Evolutionary conservation across 106 monocot species (phyloP).

Genomic region (Allium fistulosum): DNA sequence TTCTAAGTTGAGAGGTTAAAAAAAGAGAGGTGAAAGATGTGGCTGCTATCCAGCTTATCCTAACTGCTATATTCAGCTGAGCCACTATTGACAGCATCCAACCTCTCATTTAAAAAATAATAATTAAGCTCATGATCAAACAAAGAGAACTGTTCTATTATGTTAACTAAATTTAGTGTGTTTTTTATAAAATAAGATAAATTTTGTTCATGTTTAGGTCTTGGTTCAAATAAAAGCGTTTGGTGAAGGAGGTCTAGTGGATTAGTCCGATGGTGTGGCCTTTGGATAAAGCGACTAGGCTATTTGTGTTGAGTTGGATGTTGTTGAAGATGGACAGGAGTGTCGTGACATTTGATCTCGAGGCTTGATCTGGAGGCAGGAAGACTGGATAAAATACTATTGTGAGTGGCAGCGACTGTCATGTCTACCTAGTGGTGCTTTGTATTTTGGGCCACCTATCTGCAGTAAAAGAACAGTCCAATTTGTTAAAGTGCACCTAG

Average conservation of each 20-base stretch:
- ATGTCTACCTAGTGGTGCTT: conserved; percentile 33
- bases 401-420: conserved; percentile 28
- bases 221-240: conserved; percentile 15
- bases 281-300: conserved; percentile 50
- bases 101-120: too few relatives aligned
- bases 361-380: not conserved
- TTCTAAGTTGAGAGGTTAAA: too few relatives aligned
- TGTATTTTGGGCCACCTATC: conserved; percentile 29
- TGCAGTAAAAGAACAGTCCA: not conserved
- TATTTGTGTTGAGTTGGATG: conserved; percentile 26
- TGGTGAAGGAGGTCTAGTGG: conserved; percentile 43
- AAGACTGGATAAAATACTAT: conserved; percentile 17
- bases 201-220: conserved; percentile 20
- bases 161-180: too few relatives aligned
- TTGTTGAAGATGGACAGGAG: conserved; percentile 18
- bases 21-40: too few relatives aligned
- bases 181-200: not conserved
- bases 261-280: conserved; percentile 50
- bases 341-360: conserved; percentile 15
- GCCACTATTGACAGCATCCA: too few relatives aligned
- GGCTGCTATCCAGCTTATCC: too few relatives aligned
- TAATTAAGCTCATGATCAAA: too few relatives aligned
- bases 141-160: too few relatives aligned
- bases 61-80: too few relatives aligned
- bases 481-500: too few relatives aligned